A percentile compares a stretch with the other conserved stretches of the same genome.
phyloP scores from a whole-genome alignment of 2,329 filamentous ascomycete species.

The Pseudogymnoascus sp. region DNA sequence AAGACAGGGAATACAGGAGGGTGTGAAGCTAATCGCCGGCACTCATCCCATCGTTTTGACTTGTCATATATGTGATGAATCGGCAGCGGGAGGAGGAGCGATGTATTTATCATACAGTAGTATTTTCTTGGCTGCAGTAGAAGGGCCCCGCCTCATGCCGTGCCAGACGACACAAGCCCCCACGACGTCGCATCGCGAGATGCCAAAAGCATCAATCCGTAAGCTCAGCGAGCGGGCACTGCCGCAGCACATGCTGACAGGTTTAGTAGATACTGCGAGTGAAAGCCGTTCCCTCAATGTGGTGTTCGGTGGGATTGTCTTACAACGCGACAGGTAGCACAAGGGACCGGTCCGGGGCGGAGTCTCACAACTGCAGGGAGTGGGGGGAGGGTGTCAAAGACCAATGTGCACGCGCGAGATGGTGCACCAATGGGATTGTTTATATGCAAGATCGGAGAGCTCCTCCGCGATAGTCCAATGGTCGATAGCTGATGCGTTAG shows the following conservation, averaged over 20 bases:
- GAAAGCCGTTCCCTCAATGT: not conserved
- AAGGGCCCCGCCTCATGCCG: not conserved
- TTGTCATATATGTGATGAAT: conserved; percentile 1
- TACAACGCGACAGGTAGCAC: not conserved
- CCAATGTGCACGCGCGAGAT: not conserved
- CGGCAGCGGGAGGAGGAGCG: not conserved
- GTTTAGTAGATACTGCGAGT: not conserved
- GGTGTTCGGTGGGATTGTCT: not conserved
- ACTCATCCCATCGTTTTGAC: not conserved
- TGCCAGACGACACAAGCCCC: not conserved
- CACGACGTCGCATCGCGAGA: not conserved
- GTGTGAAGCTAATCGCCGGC: not conserved
- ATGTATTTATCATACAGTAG: not conserved
- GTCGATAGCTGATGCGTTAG: too few relatives aligned
- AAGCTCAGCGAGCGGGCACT: not conserved
- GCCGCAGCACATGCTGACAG: not conserved
- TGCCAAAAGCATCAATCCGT: not conserved
- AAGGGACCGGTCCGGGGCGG: not conserved
- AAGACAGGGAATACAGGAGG: not conserved
- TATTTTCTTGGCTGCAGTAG: not conserved
- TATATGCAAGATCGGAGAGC: not conserved
- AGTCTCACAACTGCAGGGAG: not conserved
- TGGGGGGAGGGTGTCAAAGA: not conserved
- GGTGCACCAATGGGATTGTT: not conserved
- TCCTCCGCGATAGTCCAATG: not conserved